Evolutionary conservation across 371 early-diverging fungal species (phyloP).

Genomic region (Lichtheimia ramosa): DNA sequence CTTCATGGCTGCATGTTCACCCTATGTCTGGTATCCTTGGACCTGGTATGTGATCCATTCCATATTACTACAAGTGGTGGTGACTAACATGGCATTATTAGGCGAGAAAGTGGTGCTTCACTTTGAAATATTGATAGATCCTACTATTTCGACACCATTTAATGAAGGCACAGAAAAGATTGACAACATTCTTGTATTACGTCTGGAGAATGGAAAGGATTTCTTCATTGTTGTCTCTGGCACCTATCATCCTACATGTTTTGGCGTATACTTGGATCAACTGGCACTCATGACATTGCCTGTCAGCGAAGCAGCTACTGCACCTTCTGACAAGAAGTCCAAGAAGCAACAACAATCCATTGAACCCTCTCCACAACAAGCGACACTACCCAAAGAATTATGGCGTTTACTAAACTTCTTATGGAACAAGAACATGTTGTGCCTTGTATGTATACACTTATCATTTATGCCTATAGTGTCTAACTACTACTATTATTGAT

Average conservation of each 20-base stretch:
- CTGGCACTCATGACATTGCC: constrained; percentile 61
- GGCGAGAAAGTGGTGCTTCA: constrained; percentile 65
- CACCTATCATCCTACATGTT: constrained; percentile 71
- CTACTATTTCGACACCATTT: constrained; percentile 60
- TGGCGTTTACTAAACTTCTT: constrained; percentile 83
- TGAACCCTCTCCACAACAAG: constrained; percentile 31
- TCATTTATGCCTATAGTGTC: no score
- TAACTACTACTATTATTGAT: neutral
- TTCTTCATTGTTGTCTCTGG: constrained; percentile 79
- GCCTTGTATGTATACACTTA: constrained; percentile 19
- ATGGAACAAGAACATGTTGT: constrained; percentile 46
- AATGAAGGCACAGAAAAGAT: constrained; percentile 67
- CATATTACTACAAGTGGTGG: neutral
- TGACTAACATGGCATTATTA: neutral
- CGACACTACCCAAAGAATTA: constrained; percentile 78
- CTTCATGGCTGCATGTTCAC: constrained; percentile 69
- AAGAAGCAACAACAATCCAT: neutral
- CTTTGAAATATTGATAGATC: constrained; percentile 70
- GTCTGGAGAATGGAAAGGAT: constrained; percentile 80
- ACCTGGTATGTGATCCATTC: constrained; percentile 50
- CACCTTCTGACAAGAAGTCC: constrained; percentile 5
- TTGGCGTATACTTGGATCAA: constrained; percentile 68
- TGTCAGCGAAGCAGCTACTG: constrained; percentile 34
- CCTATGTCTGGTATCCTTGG: constrained; percentile 68
- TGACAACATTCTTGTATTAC: constrained; percentile 80